A percentile compares a stretch with the other conserved stretches of the same genome.
These are phyloP conservation scores for Fonsecaea erecta DNA, from an alignment of 2,329 filamentous ascomycete genomes.

Conservation along the genomic window DNA sequence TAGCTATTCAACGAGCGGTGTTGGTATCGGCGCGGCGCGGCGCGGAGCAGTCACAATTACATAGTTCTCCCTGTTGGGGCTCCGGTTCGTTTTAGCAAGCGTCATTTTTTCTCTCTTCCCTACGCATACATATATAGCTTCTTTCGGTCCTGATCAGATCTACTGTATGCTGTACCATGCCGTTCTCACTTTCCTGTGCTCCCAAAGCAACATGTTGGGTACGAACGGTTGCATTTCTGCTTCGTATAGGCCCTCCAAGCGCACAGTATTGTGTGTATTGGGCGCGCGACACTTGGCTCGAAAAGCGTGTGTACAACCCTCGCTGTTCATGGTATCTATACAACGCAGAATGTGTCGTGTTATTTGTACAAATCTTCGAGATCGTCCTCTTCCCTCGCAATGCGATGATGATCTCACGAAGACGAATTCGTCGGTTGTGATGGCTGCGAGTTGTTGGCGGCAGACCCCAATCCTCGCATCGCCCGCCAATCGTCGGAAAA, in stretches of 20 bases:
- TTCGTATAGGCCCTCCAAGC: neutral
- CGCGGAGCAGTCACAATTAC: too few relatives aligned
- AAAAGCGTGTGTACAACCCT: neutral
- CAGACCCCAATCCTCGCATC: conserved; percentile 16
- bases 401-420: neutral
- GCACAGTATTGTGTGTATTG: neutral
- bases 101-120: neutral
- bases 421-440: neutral
- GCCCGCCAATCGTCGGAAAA: conserved; percentile 34
- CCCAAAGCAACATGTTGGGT: neutral
- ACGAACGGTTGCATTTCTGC: neutral
- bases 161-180: neutral
- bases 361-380: neutral
- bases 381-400: neutral
- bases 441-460: neutral
- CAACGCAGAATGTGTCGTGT: neutral
- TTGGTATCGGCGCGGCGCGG: neutral
- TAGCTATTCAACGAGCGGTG: conserved; percentile 8
- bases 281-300: too few relatives aligned
- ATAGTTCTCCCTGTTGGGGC: neutral
- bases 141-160: neutral
- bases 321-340: neutral
- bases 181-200: neutral
- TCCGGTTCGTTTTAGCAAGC: neutral
- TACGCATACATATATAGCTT: neutral